Evolutionary conservation across 306 rosid genomes (phyloP), one percentile per base, ranked within the genome.

Genomic region (Cucurbita maxima): DNA sequence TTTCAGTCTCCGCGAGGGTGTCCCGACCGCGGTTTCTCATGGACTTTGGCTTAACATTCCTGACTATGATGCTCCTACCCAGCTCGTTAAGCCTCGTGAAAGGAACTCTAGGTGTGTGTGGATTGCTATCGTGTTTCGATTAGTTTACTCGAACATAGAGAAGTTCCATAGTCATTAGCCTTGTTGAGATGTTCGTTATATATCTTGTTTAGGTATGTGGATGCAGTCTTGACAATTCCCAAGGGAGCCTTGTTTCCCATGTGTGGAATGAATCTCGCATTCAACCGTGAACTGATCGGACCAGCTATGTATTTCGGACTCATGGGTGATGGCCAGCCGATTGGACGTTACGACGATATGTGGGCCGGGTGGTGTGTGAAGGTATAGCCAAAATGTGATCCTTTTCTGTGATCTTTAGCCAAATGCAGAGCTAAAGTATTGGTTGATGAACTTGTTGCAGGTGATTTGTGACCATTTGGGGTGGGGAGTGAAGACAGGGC

Each of bases 41-140:
- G 92, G 92, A 1, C 87, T 87, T 6, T 89, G 96, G 92, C 92
- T 82, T 57, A 87, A 89, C 83, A 84, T 89, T 71, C 96, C 88
- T 9, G 96, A 89, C 67, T 85, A 89, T 13, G 96, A 84, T 34
- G 85, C 86, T 25, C 81, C 86, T 1, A 82, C 88, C 2, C 84
- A 80, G 80, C 80, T 82, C 22, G 86, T 80, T 58, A 85, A 82
- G 80, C 84, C 86, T 13, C 93, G 55, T 10, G 88, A 84, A 77
- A 79, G 85, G 64, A 84, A 84, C 83, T 63, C 83, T 12, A 79
- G 85, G 83, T 79, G 8, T 64, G 71, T 72, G 50, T 34, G 70
- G 36, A 64, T 64, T 40, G 40, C 52, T 18, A 12, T 6, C 18
- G 18, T 47, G 54, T 57, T 60, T 10, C 6, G 19, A 11, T 34